Base-by-base conservation (phyloP, 768 basidiomycete species). In the Termitomyces bulborhizus region DNA sequence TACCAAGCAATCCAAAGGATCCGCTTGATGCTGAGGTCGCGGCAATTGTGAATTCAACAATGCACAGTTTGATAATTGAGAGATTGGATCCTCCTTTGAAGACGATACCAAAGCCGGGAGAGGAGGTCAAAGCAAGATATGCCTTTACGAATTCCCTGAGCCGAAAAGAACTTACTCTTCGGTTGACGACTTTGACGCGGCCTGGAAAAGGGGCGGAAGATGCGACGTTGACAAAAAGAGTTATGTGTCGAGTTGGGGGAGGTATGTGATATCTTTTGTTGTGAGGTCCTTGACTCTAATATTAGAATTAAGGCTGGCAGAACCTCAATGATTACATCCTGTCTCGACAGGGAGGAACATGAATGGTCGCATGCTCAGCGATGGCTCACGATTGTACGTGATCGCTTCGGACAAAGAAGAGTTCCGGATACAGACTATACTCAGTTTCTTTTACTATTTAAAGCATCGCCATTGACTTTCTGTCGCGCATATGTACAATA, bases 161-260 rank as follows among this genome's bases (percentile, higher is more conserved):
- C 59, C 76, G 82, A 61, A 93, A 91, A 74, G 76, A 85, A 36
- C 79, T 95, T 36, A 86, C 84, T 26, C 90, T 88, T 68, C 81
- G 86, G 61, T 71, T 95, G 70, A 89, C 91, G 44, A 88, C 90
- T 45, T 74, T 91, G 65, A 82, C 83, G 51, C 80, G 92, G 46
- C 71, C 79, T 11, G 77, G 76, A 24, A 76, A 75, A 65, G 68
- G 75, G 47, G 74, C 76, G 54, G 73, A 71, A 46, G 78, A 72
- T 60, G 75, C 76, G 61, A 81, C 71, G 12, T 52, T 43, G 55
- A 82, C 82, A 57, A 91, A 88, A 81, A 94, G 92, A 70, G 92
- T 94, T 31, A 88, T 95, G 86, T 91, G 88, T 71, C 84, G 92
- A 57, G 87, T 94, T 58, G 92, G 92, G 45, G 90, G 89, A 69